These are phyloP conservation scores for Calendula officinalis DNA, from an alignment of 129 eudicot species.

Conservation along the genomic window DNA sequence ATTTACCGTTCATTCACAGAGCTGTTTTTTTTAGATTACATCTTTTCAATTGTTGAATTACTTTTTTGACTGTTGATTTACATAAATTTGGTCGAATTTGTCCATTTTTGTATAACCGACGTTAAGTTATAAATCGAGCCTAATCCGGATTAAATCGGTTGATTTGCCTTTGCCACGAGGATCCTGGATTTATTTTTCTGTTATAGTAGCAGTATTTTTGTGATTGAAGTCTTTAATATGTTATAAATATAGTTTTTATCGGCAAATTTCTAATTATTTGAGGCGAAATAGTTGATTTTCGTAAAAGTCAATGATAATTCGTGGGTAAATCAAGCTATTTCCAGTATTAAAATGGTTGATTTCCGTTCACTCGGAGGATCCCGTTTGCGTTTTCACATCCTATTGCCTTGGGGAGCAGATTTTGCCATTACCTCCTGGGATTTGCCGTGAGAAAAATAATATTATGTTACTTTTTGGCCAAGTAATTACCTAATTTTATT, in stretches of 20 bases:
- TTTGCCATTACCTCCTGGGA: conserved; percentile 37
- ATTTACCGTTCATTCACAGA: conserved; percentile 51
- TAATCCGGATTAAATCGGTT: no score
- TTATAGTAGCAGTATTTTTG: neutral
- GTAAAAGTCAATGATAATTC: conserved; percentile 13
- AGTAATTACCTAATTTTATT: no score
- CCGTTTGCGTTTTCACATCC: conserved; percentile 36
- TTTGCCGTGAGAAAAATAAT: conserved; percentile 39
- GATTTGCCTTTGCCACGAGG: no score
- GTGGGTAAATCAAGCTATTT: conserved; percentile 17
- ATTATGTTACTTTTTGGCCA: no score
- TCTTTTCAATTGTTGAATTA: neutral
- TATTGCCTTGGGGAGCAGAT: conserved; percentile 37
- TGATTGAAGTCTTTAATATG: no score
- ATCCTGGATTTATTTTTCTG: no score
- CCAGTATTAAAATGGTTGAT: conserved; percentile 11
- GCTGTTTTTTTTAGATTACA: conserved; percentile 81
- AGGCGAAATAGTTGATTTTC: conserved; percentile 6
- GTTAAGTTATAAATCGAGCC: no score
- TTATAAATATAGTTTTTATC: neutral
- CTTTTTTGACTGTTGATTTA: no score
- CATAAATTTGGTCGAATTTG: no score
- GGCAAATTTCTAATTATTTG: conserved; percentile 10
- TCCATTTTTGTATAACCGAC: no score
- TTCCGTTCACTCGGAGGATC: conserved; percentile 9